phyloP scores from a whole-genome alignment of 257 asterid species.

The Gardenia jasminoides region DNA sequence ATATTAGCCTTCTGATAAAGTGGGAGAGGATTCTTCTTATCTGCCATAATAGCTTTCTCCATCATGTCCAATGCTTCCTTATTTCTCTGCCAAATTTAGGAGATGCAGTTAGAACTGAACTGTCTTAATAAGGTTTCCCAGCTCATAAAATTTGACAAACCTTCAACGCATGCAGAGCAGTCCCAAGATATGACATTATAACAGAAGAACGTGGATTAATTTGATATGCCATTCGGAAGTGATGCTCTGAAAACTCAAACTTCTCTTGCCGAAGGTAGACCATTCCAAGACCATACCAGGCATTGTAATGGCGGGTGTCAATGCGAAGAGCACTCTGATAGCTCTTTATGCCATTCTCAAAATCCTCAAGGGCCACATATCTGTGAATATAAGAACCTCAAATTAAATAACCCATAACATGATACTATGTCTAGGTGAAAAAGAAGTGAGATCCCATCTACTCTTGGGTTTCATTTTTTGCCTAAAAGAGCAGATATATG shows the following conservation, averaged over 20 bases:
- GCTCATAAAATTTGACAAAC: conserved; percentile 32
- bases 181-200: conserved; percentile 90
- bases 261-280: conserved; percentile 90
- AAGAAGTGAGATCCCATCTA: background rate
- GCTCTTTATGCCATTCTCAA: conserved; percentile 80
- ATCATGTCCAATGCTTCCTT: conserved; percentile 82
- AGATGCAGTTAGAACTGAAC: background rate
- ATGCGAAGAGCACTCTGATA: conserved; percentile 80
- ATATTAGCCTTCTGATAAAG: conserved; percentile 92
- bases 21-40: conserved; percentile 95
- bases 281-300: conserved; percentile 99
- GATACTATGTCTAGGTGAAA: conserved; percentile 10
- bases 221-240: conserved; percentile 80
- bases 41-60: conserved; percentile 86
- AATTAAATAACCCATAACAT: conserved; percentile 11
- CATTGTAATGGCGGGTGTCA: conserved; percentile 91
- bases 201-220: conserved; percentile 91
- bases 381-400: conserved; percentile 38
- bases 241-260: conserved; percentile 89
- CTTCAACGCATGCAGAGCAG: conserved; percentile 83
- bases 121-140: background rate
- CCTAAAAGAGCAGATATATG: conserved; percentile 17
- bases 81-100: conserved; percentile 52
- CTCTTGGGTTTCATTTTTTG: background rate
- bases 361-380: conserved; percentile 87